Evolutionary conservation across 2,329 filamentous ascomycete genomes (phyloP), one percentile per base, ranked within the genome.

Genomic region (Colletotrichum camelliae): DNA sequence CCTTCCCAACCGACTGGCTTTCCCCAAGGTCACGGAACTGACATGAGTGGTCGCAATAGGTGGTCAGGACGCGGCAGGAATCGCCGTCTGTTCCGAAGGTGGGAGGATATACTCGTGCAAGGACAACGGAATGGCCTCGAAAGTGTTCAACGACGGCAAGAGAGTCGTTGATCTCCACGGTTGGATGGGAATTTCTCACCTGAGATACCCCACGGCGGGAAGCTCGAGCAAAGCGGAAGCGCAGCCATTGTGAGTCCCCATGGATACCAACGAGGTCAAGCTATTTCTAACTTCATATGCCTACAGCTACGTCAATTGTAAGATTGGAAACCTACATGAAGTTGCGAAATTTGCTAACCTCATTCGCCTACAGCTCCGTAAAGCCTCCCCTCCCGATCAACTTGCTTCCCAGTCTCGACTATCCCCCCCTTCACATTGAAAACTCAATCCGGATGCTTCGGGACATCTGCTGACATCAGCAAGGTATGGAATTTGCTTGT

Each of bases 21-120:
- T 10, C 18, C 31, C 29, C 12, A 37, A n/a, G 33, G 27, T 61
- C 18, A 61, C 7, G 13, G 33, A 33, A 21, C 58, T 61, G 31
- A 61, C 58, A 37, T 33, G n/a, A 52, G n/a, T 37, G 31, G 18
- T 61, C 58, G 78, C 86, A 77, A 85, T 29, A 67, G 64, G 67
- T 81, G 95, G 95, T 69, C 95, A 97, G 84, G 96, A 98, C 93
- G 96, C 96, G 66, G 94, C 93, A 71, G 96, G 96, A 78, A 96
- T 98, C 79, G 92, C 95, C 88, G 80, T 95, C 89, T 89, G 93
- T 90, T 75, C 88, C 18, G 79, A 90, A 87, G 94, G 94, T 43
- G 96, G 96, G 77, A 91, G 95, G 58, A 93, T 98, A 79, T 96
- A 94, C 83, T 95, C 97, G 83, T 94, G 94, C 88, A 98, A 98